Percentiles rank a stretch among this genome's conserved stretches.
Conservation (phyloP, 805 yeast species). For the Yarrowia sp. region DNA sequence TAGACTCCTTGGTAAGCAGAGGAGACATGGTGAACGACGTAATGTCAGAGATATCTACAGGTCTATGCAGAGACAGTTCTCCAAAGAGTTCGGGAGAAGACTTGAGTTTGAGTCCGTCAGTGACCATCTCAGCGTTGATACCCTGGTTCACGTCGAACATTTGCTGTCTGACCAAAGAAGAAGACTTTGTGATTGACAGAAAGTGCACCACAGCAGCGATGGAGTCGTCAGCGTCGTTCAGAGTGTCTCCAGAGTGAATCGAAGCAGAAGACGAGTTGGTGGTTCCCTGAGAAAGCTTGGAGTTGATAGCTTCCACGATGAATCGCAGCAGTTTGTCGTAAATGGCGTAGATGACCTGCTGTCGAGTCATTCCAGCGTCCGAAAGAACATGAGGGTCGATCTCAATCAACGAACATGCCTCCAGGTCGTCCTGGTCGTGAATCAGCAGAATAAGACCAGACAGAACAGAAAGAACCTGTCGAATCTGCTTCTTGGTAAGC, state of each 20-base stretch:
- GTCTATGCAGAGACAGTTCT: constrained; percentile 25
- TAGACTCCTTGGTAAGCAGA: constrained; percentile 1
- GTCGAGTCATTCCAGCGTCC: constrained; percentile 43
- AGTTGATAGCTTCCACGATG: constrained; percentile 50
- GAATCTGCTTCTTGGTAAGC: constrained; percentile 41
- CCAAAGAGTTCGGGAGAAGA: constrained; percentile 43
- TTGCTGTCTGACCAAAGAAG: constrained; percentile 45
- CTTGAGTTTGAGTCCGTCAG: constrained; percentile 49
- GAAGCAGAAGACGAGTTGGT: constrained; percentile 19
- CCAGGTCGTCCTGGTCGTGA: constrained; percentile 51
- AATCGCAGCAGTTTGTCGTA: constrained; percentile 49
- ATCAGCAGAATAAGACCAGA: constrained; percentile 53
- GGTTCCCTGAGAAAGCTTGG: constrained; percentile 47
- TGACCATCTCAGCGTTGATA: constrained; percentile 51
- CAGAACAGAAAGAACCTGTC: constrained; percentile 49
- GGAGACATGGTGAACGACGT: constrained; percentile 9
- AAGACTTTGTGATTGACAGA: constrained; percentile 51
- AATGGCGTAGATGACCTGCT: constrained; percentile 49
- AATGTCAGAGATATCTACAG: constrained; percentile 12
- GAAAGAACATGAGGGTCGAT: constrained; percentile 48
- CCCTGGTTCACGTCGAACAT: constrained; percentile 51
- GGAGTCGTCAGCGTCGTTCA: constrained; percentile 41
- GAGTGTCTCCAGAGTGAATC: constrained; percentile 38
- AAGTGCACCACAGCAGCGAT: constrained; percentile 48
- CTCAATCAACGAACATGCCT: constrained; percentile 53